A percentile compares a stretch with the other conserved stretches of the same genome.
Evolutionary conservation across 1,284 basidiomycete genomes (phyloP).

Genomic region (Trichosporon asahii): DNA sequence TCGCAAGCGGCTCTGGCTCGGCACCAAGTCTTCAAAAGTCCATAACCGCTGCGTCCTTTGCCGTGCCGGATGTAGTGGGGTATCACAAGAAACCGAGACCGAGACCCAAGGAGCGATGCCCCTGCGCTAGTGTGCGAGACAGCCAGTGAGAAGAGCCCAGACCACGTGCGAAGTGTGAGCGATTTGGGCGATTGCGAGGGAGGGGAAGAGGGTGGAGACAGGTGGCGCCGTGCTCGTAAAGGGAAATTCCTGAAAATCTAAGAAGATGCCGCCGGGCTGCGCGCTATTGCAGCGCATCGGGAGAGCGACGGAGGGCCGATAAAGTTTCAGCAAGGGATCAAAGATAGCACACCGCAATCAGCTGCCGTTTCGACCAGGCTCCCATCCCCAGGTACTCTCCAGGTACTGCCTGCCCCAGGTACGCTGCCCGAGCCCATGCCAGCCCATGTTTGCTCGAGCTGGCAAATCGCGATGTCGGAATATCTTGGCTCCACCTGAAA

Average conservation of each 20-base stretch:
- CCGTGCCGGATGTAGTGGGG: neutral
- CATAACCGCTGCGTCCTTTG: neutral
- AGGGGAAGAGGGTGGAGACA: too few relatives aligned
- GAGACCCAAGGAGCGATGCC: neutral
- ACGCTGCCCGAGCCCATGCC: neutral
- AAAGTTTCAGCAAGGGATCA: neutral
- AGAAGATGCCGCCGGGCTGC: slow-evolving; percentile 8
- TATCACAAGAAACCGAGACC: slow-evolving; percentile 6
- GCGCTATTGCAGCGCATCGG: neutral
- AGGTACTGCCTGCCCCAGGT: too few relatives aligned
- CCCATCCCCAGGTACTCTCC: neutral
- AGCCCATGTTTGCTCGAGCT: neutral
- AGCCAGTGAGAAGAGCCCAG: neutral
- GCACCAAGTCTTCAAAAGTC: neutral
- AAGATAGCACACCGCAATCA: slow-evolving; percentile 3
- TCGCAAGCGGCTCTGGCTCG: neutral
- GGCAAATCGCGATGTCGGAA: slow-evolving; percentile 7
- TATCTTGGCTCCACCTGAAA: slow-evolving; percentile 2
- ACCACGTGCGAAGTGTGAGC: neutral
- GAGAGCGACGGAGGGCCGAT: slow-evolving; percentile 4
- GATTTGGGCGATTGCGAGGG: neutral
- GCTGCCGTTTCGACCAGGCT: neutral
- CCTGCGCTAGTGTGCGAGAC: neutral
- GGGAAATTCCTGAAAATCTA: slow-evolving; percentile 2
- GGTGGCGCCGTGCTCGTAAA: slow-evolving; percentile 1